Percentiles rank a stretch among this genome's conserved stretches.
Evolutionary conservation across 257 asterid species (phyloP).

Genomic region (Penstemon newberryi): DNA sequence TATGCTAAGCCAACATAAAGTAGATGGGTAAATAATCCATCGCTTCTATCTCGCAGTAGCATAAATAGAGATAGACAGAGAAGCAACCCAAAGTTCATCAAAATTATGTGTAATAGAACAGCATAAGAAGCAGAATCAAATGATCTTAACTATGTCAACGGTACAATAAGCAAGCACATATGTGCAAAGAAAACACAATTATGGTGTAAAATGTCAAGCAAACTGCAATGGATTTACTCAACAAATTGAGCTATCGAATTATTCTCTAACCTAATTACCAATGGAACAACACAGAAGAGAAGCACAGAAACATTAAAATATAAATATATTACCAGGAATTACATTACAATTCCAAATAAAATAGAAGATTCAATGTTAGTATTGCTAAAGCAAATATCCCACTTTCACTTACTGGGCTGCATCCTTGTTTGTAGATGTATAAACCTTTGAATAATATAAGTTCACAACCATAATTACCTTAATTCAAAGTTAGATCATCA

Average conservation of each 20-base stretch:
- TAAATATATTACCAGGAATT: too few species aligned
- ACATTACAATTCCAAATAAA: too few species aligned
- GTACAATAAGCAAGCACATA: background rate
- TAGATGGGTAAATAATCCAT: background rate
- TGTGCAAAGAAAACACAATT: too few species aligned
- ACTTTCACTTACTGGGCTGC: too few species aligned
- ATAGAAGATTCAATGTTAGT: too few species aligned
- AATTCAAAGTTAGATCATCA: too few species aligned
- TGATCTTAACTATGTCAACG: background rate
- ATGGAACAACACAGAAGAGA: background rate
- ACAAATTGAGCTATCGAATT: background rate
- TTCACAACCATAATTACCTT: background rate
- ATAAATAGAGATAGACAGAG: background rate
- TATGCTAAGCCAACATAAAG: constrained; percentile 20
- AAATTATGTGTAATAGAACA: background rate
- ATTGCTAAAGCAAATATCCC: too few species aligned
- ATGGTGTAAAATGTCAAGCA: too few species aligned
- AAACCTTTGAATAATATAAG: background rate
- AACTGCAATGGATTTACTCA: background rate
- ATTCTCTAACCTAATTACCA: background rate
- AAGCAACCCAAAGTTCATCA: background rate
- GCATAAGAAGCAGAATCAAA: background rate
- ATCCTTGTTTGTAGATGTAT: background rate
- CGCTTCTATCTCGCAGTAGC: constrained; percentile 18
- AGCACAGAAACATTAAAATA: too few species aligned